phyloP scores from a whole-genome alignment of 2,329 filamentous ascomycete genomes.

The Fusarium duplospermum region DNA sequence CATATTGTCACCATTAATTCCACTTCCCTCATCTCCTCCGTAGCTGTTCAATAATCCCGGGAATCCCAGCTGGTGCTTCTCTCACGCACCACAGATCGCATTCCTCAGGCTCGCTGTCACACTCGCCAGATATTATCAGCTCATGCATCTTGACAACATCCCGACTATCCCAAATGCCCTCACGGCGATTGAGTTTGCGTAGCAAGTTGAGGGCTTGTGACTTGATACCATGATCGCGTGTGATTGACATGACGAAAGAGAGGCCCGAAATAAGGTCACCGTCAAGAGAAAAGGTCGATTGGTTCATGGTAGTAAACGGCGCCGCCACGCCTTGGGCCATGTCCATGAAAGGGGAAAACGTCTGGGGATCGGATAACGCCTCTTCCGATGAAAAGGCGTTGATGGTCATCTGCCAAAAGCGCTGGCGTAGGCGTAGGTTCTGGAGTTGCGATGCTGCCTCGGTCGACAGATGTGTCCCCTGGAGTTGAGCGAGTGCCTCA shows the following conservation, averaged over 20 bases:
- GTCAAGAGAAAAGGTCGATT: neutral
- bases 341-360: neutral
- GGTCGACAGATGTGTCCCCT: neutral
- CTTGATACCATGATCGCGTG: neutral
- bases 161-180: neutral
- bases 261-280: neutral
- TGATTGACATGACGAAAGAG: neutral
- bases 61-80: neutral
- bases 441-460: neutral
- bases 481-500: neutral
- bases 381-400: neutral
- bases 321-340: neutral
- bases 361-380: neutral
- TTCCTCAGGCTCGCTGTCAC: neutral
- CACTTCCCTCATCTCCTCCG: neutral
- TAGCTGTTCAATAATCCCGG: neutral
- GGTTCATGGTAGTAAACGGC: neutral
- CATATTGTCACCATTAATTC: neutral
- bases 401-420: neutral
- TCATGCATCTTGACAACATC: neutral
- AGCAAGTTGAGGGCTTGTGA: neutral
- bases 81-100: neutral
- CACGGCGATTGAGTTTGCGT: neutral
- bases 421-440: neutral
- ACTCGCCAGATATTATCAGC: neutral